Conservation (phyloP, 2,329 filamentous ascomycete species). For the Fusarium musae region DNA sequence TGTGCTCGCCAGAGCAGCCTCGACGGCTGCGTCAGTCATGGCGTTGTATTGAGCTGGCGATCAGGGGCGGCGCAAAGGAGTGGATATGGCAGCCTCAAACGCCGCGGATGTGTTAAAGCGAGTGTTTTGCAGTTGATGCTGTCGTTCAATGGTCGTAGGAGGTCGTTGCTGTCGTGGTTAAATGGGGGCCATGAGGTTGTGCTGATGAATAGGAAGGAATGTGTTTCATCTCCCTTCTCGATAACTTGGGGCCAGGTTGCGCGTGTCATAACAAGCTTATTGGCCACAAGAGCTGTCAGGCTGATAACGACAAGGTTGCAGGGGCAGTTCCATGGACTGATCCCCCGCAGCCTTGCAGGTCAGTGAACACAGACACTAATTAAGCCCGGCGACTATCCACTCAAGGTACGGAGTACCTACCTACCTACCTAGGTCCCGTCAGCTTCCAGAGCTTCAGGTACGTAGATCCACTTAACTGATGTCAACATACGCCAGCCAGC, state of each 20-base stretch:
- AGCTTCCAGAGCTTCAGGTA: constrained; percentile 36
- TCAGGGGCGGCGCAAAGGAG: constrained; percentile 29
- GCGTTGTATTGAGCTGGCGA: constrained; percentile 18
- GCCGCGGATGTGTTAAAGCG: constrained; percentile 1
- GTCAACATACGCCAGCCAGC: constrained; percentile 41
- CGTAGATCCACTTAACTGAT: constrained; percentile 32
- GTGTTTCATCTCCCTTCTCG: constrained; percentile 39
- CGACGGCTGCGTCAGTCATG: constrained; percentile 50
- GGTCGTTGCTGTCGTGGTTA: constrained; percentile 24
- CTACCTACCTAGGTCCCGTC: constrained; percentile 9
- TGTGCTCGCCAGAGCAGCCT: constrained; percentile 43
- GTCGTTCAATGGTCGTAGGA: background rate
- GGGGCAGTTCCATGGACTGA: constrained; percentile 6
- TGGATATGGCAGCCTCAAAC: constrained; percentile 24
- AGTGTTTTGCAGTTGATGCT: constrained; percentile 11
- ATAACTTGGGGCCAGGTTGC: constrained; percentile 33
- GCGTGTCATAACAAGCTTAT: constrained; percentile 36
- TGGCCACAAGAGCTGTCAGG: constrained; percentile 40
- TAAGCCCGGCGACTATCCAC: constrained; percentile 11
- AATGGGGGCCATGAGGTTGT: constrained; percentile 20
- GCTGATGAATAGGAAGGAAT: constrained; percentile 31
- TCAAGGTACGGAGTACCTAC: background rate
- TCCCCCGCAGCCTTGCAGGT: constrained; percentile 42
- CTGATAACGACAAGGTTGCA: constrained; percentile 41
- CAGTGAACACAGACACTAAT: constrained; percentile 33